A percentile compares a stretch with the other conserved stretches of the same genome.
Evolutionary conservation across 495 filamentous ascomycete species (phyloP).

Genomic region (Penicillium pulvis): DNA sequence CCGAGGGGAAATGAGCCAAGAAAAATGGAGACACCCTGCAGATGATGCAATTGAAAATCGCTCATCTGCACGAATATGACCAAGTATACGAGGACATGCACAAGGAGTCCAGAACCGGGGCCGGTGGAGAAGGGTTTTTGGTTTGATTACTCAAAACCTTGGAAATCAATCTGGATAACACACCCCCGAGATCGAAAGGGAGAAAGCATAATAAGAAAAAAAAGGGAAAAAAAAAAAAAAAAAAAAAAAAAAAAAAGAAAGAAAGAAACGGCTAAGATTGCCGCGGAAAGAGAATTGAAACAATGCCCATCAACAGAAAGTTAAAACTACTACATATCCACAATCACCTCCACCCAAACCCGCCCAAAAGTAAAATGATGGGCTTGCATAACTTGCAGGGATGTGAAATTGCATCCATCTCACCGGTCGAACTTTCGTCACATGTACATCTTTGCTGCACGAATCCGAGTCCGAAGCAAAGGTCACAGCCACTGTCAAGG

Average conservation of each 20-base stretch:
- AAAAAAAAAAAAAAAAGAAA: not conserved
- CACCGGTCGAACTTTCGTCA: conserved; percentile 17
- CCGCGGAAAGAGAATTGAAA: not conserved
- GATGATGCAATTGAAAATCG: conserved; percentile 1
- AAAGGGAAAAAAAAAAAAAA: not conserved
- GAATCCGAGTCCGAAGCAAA: conserved; percentile 17
- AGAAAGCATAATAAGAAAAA: not conserved
- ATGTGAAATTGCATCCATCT: conserved; percentile 20
- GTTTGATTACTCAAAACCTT: not conserved
- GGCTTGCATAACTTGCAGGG: conserved; percentile 11
- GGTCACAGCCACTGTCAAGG: conserved; percentile 17
- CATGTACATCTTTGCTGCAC: conserved; percentile 14
- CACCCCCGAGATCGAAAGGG: not conserved
- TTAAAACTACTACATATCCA: not conserved
- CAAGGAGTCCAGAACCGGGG: not conserved
- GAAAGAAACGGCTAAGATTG: conserved; percentile 1
- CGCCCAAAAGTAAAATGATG: not conserved
- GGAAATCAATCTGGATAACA: conserved; percentile 3
- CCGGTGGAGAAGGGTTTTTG: not conserved
- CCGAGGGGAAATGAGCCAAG: conserved; percentile 2
- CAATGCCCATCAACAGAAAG: not conserved
- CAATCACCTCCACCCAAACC: not conserved
- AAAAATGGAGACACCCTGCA: not conserved
- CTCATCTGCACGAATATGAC: not conserved
- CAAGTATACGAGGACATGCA: not conserved